Conservation (phyloP, 148 eudicot genomes). For the Vaccinium macrocarpon region DNA sequence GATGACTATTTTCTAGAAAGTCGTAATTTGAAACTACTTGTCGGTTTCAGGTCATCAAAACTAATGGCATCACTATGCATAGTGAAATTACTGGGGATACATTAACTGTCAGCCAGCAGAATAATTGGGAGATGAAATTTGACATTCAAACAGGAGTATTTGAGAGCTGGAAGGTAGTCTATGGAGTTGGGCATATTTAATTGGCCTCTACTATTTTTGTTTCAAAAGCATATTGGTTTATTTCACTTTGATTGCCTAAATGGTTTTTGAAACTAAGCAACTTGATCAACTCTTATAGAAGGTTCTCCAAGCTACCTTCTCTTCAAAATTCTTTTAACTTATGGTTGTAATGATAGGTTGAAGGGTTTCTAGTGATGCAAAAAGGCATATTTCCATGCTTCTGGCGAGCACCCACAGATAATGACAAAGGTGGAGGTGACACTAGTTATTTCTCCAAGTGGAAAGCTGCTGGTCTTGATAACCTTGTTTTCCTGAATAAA, state of each 20-base stretch:
- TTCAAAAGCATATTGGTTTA: background rate
- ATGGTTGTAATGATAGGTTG: conserved; percentile 44
- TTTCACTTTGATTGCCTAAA: conserved; percentile 5
- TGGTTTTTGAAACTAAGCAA: background rate
- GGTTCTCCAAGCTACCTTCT: background rate
- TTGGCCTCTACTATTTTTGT: background rate
- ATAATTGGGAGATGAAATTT: conserved; percentile 57
- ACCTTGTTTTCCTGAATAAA: conserved; percentile 40
- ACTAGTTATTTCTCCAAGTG: conserved; percentile 71
- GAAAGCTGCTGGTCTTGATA: conserved; percentile 73
- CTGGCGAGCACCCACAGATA: conserved; percentile 97
- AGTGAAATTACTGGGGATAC: conserved; percentile 50
- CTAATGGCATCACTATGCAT: conserved; percentile 28
- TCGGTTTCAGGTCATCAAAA: conserved; percentile 45
- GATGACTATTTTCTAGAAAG: background rate
- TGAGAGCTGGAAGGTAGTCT: conserved; percentile 83
- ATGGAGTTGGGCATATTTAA: conserved; percentile 6
- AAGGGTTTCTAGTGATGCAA: conserved; percentile 61
- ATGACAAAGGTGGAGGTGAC: conserved; percentile 83
- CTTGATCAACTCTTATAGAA: background rate
- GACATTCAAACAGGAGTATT: conserved; percentile 60
- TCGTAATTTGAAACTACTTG: background rate
- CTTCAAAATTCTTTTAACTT: background rate
- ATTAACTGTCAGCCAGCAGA: conserved; percentile 44
- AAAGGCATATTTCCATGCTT: conserved; percentile 81